phyloP scores from a whole-genome alignment of 2,329 filamentous ascomycete species.

The Hymenoscyphus repandus region DNA sequence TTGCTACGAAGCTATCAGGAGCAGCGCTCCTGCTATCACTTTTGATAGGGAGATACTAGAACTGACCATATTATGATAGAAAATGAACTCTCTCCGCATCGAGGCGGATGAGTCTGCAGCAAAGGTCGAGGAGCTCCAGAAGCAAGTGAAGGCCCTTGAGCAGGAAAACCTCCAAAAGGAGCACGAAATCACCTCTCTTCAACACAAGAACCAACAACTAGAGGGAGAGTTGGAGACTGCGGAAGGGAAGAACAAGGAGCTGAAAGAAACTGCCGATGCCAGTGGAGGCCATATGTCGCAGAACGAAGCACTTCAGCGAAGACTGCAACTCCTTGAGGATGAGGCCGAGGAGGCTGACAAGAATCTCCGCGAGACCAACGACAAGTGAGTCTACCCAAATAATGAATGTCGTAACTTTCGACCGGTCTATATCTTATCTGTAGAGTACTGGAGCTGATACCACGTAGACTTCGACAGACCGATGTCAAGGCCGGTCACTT shows the following conservation, averaged over 20 bases:
- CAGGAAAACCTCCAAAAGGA: constrained; percentile 95
- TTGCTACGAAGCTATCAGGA: constrained; percentile 1
- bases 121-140: constrained; percentile 82
- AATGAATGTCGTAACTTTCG: constrained; percentile 2
- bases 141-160: constrained; percentile 83
- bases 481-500: constrained; percentile 99
- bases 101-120: constrained; percentile 81
- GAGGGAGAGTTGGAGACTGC: constrained; percentile 91
- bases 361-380: constrained; percentile 93
- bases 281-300: constrained; percentile 78
- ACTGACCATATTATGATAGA: constrained; percentile 45
- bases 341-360: constrained; percentile 96
- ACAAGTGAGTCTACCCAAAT: constrained; percentile 69
- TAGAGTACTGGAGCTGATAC: not conserved
- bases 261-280: constrained; percentile 81
- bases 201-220: constrained; percentile 90
- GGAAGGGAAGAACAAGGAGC: constrained; percentile 74
- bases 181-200: constrained; percentile 94
- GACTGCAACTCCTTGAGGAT: constrained; percentile 93
- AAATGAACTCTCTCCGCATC: constrained; percentile 90
- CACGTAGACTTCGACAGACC: constrained; percentile 83
- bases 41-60: constrained; percentile 1
- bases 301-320: constrained; percentile 86
- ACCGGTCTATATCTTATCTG: too few species aligned
- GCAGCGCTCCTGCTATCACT: constrained; percentile 7